Conservation (phyloP, 1,139 yeast genomes). For the Kurtzmaniella quercitrusa region DNA sequence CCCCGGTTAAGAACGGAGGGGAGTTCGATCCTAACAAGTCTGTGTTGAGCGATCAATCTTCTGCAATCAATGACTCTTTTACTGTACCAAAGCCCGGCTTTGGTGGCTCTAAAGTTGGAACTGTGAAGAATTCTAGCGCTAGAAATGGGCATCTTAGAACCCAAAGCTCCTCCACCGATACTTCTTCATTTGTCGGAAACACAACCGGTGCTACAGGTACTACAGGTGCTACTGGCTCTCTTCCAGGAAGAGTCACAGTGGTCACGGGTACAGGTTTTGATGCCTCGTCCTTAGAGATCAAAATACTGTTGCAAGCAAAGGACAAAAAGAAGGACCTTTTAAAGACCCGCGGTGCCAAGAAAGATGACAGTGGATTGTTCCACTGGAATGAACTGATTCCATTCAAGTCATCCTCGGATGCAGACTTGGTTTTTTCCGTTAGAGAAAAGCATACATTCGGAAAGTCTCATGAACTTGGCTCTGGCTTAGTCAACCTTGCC, state of each 20-base stretch:
- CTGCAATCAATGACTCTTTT: constrained; percentile 7
- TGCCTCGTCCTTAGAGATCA: constrained; percentile 40
- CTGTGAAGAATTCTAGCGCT: not conserved
- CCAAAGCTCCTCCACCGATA: constrained; percentile 25
- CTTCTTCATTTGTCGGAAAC: constrained; percentile 34
- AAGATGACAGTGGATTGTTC: constrained; percentile 41
- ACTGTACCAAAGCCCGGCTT: constrained; percentile 16
- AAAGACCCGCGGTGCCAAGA: constrained; percentile 62
- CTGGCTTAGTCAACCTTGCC: constrained; percentile 39
- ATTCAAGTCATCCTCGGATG: constrained; percentile 63
- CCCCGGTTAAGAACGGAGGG: not conserved
- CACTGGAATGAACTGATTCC: constrained; percentile 64
- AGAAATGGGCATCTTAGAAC: constrained; percentile 23
- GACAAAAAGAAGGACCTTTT: constrained; percentile 55
- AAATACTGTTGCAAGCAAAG: constrained; percentile 47
- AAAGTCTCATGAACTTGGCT: constrained; percentile 62
- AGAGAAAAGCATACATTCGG: constrained; percentile 74
- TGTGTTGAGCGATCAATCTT: not conserved
- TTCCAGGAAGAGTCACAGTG: constrained; percentile 54
- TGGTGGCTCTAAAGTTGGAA: not conserved
- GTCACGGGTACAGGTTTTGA: constrained; percentile 37
- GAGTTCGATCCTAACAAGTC: not conserved
- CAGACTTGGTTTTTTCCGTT: constrained; percentile 54
- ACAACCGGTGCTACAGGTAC: constrained; percentile 23
- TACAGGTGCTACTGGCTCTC: constrained; percentile 18